A percentile compares a stretch with the other conserved stretches of the same genome.
These are phyloP conservation scores for Cucurbitaria berberidis DNA, from an alignment of 2,329 filamentous ascomycete genomes.

Conservation along the genomic window DNA sequence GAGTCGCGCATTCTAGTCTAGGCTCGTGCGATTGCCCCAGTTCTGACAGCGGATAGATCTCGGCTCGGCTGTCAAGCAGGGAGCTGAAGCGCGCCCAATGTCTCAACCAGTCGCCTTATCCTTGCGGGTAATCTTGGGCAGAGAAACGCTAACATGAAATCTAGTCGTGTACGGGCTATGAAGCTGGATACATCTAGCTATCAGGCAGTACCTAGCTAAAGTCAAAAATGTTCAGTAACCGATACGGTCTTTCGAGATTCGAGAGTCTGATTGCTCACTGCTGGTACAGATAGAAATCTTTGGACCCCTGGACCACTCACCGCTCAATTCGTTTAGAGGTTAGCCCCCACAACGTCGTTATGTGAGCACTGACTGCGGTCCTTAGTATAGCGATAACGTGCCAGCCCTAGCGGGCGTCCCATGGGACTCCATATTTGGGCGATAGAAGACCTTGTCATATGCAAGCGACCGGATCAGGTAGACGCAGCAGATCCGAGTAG, in stretches of 20 bases:
- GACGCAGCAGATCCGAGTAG: conserved; percentile 11
- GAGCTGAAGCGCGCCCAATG: not conserved
- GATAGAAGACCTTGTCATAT: conserved; percentile 3
- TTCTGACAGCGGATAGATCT: not conserved
- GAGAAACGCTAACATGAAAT: not conserved
- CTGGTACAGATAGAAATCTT: conserved; percentile 4
- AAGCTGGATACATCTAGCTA: not conserved
- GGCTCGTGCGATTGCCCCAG: not conserved
- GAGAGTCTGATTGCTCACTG: conserved; percentile 1
- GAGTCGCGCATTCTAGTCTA: not conserved
- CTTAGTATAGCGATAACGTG: conserved; percentile 11
- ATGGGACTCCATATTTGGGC: conserved; percentile 2
- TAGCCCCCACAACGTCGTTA: conserved; percentile 10
- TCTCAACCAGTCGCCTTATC: not conserved
- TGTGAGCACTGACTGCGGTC: conserved; percentile 7
- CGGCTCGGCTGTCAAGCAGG: not conserved
- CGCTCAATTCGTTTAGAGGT: conserved; percentile 5
- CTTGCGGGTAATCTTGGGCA: not conserved
- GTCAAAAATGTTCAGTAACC: not conserved
- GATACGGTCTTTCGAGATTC: not conserved
- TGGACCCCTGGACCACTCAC: not conserved
- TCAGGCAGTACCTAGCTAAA: not conserved
- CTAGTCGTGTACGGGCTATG: not conserved
- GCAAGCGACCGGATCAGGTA: conserved; percentile 5
- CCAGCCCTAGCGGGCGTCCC: not conserved